Conservation (phyloP, 2,329 filamentous ascomycete genomes). For the Coleophoma eucalyptorum region DNA sequence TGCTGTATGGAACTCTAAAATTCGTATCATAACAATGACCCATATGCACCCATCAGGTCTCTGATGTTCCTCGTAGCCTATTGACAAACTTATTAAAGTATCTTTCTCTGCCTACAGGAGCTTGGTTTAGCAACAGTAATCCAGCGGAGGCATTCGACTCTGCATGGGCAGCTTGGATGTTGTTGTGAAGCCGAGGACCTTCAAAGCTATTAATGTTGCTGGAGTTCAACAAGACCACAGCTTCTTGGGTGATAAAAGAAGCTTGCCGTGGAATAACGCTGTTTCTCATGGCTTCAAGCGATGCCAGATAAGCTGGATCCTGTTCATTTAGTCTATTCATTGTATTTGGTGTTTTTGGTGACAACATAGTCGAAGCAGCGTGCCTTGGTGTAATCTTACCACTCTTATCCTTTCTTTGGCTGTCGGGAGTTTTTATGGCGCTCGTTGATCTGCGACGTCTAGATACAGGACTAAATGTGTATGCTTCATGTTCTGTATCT, state of each 20-base stretch:
- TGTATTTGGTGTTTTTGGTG: constrained; percentile 11
- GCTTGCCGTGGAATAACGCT: neutral
- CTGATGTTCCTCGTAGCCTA: too few species aligned
- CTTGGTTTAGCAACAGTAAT: too few species aligned
- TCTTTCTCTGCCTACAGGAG: neutral
- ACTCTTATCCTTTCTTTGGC: too few species aligned
- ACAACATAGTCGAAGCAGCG: neutral
- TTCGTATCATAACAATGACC: too few species aligned
- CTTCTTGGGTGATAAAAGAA: neutral
- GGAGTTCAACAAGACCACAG: neutral
- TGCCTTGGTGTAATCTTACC: too few species aligned
- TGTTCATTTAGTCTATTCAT: constrained; percentile 17
- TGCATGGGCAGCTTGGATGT: too few species aligned
- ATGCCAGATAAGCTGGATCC: constrained; percentile 15
- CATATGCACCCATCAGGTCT: too few species aligned
- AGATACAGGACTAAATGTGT: neutral
- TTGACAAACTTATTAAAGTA: neutral
- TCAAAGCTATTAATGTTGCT: neutral
- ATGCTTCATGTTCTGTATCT: too few species aligned
- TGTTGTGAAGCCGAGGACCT: neutral
- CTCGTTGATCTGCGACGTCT: too few species aligned
- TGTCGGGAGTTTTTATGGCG: too few species aligned
- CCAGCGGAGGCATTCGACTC: too few species aligned
- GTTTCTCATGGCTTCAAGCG: constrained; percentile 11
- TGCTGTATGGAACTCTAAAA: too few species aligned